Percentiles rank a stretch among this genome's conserved stretches.
These are phyloP conservation scores for Syzygium malaccense DNA, from an alignment of 441 rosid species.

Conservation along the genomic window DNA sequence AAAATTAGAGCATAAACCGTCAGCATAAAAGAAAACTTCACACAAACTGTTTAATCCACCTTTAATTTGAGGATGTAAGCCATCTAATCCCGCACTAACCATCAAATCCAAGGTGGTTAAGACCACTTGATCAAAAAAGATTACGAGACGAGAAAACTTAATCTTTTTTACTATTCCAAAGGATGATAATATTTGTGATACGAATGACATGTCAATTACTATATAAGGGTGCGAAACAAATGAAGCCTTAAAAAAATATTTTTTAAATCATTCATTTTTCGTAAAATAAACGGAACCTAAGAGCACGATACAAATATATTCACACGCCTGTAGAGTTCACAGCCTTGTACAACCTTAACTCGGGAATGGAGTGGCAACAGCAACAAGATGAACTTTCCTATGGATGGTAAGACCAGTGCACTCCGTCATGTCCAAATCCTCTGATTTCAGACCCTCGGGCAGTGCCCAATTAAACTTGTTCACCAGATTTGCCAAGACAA, in stretches of 20 bases:
- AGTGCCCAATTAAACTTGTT: neutral
- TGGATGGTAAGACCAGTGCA: neutral
- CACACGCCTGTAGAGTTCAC: too few relatives aligned
- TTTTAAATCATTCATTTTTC: too few relatives aligned
- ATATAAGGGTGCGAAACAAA: too few relatives aligned
- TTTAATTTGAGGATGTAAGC: neutral
- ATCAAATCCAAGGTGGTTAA: neutral
- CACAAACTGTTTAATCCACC: neutral
- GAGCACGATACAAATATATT: too few relatives aligned
- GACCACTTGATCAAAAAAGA: neutral
- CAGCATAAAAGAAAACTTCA: too few relatives aligned
- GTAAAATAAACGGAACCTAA: too few relatives aligned
- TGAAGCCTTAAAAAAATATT: too few relatives aligned
- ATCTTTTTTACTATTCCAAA: neutral
- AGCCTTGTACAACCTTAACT: neutral
- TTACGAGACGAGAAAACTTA: neutral
- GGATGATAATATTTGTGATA: neutral
- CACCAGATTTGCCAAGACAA: neutral
- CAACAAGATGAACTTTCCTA: neutral
- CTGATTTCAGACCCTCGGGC: neutral
- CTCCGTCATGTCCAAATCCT: neutral
- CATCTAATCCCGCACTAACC: neutral
- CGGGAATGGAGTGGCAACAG: neutral
- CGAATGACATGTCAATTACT: neutral
- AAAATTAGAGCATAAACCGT: neutral